These are phyloP conservation scores for Gentiana straminea DNA, from an alignment of 257 asterid genomes.

Conservation along the genomic window DNA sequence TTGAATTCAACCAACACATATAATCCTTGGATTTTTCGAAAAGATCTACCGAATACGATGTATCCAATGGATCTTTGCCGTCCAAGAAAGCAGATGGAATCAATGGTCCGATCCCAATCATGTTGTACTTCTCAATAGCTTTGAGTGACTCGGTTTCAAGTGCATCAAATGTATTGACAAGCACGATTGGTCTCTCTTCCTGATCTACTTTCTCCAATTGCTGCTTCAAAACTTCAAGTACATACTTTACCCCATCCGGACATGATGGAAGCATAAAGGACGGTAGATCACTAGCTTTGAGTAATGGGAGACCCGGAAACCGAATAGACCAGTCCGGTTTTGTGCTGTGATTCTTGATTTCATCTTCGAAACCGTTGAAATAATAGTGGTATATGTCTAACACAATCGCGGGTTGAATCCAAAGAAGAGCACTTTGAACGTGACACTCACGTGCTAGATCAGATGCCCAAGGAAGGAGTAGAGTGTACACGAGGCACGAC, in stretches of 20 bases:
- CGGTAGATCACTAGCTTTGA: slow-evolving; percentile 41
- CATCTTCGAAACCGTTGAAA: slow-evolving; percentile 36
- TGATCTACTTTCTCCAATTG: slow-evolving; percentile 30
- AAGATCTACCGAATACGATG: slow-evolving; percentile 25
- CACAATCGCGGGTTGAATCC: slow-evolving; percentile 62
- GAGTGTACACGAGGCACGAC: slow-evolving; percentile 27
- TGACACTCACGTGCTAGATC: slow-evolving; percentile 38
- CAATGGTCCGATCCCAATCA: slow-evolving; percentile 40
- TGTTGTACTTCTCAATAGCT: slow-evolving; percentile 13
- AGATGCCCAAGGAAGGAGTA: slow-evolving; percentile 47
- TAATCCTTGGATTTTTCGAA: slow-evolving; percentile 1
- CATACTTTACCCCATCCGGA: slow-evolving; percentile 7
- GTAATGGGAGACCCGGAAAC: slow-evolving; percentile 37
- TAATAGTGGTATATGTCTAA: slow-evolving; percentile 37
- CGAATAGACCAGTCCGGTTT: slow-evolving; percentile 8
- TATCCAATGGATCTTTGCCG: slow-evolving; percentile 24
- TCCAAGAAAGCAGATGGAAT: slow-evolving; percentile 37
- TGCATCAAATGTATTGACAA: slow-evolving; percentile 34
- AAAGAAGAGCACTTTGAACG: slow-evolving; percentile 44
- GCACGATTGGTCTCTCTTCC: slow-evolving; percentile 24
- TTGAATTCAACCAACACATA: slow-evolving; percentile 18
- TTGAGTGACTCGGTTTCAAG: slow-evolving; percentile 26
- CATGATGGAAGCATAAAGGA: slow-evolving; percentile 29
- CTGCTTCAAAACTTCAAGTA: slow-evolving; percentile 23
- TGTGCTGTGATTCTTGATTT: slow-evolving; percentile 7